Base-by-base conservation (phyloP, 73 alveolate genomes). In the Paramecium octaurelia region DNA sequence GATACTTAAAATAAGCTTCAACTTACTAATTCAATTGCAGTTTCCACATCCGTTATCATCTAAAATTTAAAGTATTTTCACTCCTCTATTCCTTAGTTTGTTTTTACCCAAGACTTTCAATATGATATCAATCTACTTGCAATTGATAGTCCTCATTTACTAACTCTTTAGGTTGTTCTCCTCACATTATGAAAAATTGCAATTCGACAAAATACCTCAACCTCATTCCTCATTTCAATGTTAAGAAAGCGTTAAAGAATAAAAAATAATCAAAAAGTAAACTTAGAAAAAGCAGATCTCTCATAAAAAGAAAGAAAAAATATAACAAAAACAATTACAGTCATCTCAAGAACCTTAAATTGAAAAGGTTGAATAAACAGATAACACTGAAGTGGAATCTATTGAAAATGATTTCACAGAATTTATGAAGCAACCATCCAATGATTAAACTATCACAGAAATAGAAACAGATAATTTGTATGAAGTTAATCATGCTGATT, bases 401-500 rank as follows among this genome's bases (percentile, higher is more conserved):
- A 36, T 40, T 36, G 59, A 36, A 73, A 73, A 73, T 14, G 84
- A 64, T 34, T 64, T 64, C 10, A 64, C 84, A 27, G 84, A 64
- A 64, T 64, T 64, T 64, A 64, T 64, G 87, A 73, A 73, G 24
- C 60, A 36, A 73, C 60, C 57, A n/a, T 73, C 87, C 3, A 38
- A 29, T 35, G 87, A 73, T 73, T 73, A 73, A 73, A 73, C 57
- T 35, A 43, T 36, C n/a, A 73, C 87, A 20, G 87, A 73, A 73
- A 73, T 36, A 29, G 87, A 73, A 73, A 73, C 87, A 11, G 87
- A 73, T 36, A 73, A 73, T 38, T 14, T 73, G 16, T 73, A 36
- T 40, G 87, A 73, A 73, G 8, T 73, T 43, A 73, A 73, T 43
- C 87, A 73, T 73, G 87, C 87, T 35, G 87, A 73, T 36, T 73